These are phyloP conservation scores for Sclerotinia sclerotiorum DNA, from an alignment of 2,329 filamentous ascomycete genomes.

Conservation along the genomic window DNA sequence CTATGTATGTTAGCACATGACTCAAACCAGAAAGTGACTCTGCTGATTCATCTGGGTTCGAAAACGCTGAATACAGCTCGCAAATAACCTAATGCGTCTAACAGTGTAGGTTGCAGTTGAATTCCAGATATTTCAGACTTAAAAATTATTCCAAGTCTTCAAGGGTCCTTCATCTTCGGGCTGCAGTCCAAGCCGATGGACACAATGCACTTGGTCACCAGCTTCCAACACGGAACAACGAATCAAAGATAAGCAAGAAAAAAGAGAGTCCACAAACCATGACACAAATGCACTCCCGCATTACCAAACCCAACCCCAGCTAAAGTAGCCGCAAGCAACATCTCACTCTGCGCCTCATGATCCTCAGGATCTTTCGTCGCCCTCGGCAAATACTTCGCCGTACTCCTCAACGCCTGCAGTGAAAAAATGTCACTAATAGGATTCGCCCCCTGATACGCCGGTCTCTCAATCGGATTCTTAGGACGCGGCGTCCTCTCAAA, in stretches of 20 bases:
- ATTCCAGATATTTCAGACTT: background rate
- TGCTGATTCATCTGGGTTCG: background rate
- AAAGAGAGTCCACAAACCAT: constrained; percentile 46
- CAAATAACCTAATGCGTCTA: too few relatives aligned
- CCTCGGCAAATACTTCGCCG: constrained; percentile 88
- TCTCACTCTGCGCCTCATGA: constrained; percentile 87
- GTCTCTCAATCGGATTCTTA: constrained; percentile 82
- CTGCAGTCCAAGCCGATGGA: background rate
- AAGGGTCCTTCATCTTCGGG: background rate
- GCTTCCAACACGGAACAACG: background rate
- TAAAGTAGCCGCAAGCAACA: constrained; percentile 91
- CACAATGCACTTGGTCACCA: background rate
- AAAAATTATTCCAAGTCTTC: background rate
- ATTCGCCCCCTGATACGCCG: constrained; percentile 95
- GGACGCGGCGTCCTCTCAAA: constrained; percentile 81
- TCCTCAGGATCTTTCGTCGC: constrained; percentile 87
- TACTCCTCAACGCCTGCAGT: constrained; percentile 76
- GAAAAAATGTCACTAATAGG: constrained; percentile 98
- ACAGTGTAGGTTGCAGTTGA: background rate
- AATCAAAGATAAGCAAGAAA: background rate
- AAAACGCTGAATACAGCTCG: too few relatives aligned
- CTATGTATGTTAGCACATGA: constrained; percentile 40
- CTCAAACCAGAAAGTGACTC: background rate
- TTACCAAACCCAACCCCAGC: constrained; percentile 97
- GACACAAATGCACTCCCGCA: constrained; percentile 87